Evolutionary conservation across 2,329 filamentous ascomycete genomes (phyloP), one percentile per base, ranked within the genome.

Genomic region (Pseudogymnoascus sp.): DNA sequence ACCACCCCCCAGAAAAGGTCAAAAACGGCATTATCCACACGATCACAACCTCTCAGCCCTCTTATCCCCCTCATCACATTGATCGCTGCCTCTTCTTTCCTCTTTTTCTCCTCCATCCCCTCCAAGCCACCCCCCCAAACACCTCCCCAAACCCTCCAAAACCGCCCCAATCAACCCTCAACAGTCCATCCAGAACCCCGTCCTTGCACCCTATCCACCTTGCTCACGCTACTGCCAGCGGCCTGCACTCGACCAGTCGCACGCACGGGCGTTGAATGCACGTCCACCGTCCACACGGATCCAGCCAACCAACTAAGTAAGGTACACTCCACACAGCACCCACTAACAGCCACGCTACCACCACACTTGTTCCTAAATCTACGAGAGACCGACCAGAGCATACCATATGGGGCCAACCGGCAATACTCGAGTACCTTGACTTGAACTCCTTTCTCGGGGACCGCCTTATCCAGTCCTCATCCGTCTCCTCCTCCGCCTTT

Each of bases 291-390:
- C 28, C 8, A 25, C 47, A 53, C 47, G 47, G 28, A 53, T 53
- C 28, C n/a, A 53, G 47, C 47, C 47, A 53, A 53, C 47, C 47
- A 53, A 53, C 47, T 33, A 33, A 50, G 25, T 50, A 30, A 53
- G 28, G 28, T 30, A 7, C 47, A 18, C 25, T 53, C 47, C 47
- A 53, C 43, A 53, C 43, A 6, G 14, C 8, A 50, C 22, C 43
- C 43, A 50, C 43, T 50, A 53, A 53, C 47, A 53, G 47, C 47
- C 47, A 53, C 47, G 14, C 47, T 53, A 53, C 47, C 28, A 53
- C 47, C 28, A 33, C 47, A 53, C 25, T 53, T 53, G 47, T n/a
- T 33, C 28, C 47, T 9, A 33, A 53, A 53, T 15, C 47, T 53
- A 53, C 47, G 28, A 33, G 15, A 25, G 25, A 33, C 43, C 43